These are phyloP conservation scores for Cytospora chrysosperma DNA, from an alignment of 2,329 filamentous ascomycete species.

Conservation along the genomic window DNA sequence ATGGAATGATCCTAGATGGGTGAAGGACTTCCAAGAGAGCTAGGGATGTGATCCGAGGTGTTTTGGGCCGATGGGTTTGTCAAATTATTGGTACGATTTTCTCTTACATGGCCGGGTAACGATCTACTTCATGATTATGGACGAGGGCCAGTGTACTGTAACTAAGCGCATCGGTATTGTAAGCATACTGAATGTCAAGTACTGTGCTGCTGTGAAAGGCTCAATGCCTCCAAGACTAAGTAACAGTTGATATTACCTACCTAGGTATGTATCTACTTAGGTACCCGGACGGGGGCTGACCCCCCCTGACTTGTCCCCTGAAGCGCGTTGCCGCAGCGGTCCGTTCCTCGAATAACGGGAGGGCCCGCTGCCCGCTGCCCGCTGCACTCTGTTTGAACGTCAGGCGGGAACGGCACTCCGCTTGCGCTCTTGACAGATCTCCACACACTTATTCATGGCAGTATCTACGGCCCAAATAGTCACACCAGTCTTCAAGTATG, in stretches of 20 bases:
- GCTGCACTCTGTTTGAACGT: background rate
- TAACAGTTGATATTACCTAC: background rate
- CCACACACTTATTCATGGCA: background rate
- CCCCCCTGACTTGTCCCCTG: background rate
- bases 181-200: background rate
- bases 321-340: background rate
- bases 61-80: background rate
- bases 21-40: slow-evolving; percentile 15
- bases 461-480: background rate
- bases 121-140: background rate
- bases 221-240: background rate
- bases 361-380: too few species aligned
- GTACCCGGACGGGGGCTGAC: background rate
- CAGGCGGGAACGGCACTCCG: background rate
- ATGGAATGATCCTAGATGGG: slow-evolving; percentile 29
- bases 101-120: background rate
- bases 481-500: slow-evolving; percentile 1
- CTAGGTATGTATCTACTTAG: too few species aligned
- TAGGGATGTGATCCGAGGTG: background rate
- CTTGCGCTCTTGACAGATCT: slow-evolving; percentile 10
- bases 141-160: background rate
- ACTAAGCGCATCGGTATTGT: background rate
- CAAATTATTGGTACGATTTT: background rate
- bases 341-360: background rate
- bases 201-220: background rate